A percentile compares a stretch with the other conserved stretches of the same genome.
These are phyloP conservation scores for Thermochaetoides thermophila DNA, from an alignment of 495 filamentous ascomycete species.

Conservation along the genomic window DNA sequence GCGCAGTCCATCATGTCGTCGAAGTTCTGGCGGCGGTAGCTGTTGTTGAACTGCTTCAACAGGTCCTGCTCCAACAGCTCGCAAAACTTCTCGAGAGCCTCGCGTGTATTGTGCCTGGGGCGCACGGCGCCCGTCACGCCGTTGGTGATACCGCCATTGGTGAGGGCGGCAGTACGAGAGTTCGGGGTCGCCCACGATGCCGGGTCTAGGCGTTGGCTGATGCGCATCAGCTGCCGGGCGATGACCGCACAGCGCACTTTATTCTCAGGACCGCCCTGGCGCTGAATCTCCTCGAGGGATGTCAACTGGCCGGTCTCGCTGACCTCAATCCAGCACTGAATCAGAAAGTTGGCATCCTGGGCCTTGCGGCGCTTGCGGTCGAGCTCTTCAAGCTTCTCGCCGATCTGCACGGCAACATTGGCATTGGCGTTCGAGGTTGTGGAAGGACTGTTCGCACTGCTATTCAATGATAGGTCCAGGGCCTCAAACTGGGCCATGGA, in stretches of 20 bases:
- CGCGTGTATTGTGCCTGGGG: conserved; percentile 57
- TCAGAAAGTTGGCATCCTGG: conserved; percentile 82
- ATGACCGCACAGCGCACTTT: conserved; percentile 84
- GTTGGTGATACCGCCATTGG: conserved; percentile 40
- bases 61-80: conserved; percentile 93
- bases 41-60: conserved; percentile 90
- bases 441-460: too few relatives aligned
- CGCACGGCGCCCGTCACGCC: conserved; percentile 25
- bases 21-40: conserved; percentile 83
- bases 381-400: conserved; percentile 81
- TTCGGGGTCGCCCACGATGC: conserved; percentile 59
- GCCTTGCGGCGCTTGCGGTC: conserved; percentile 83
- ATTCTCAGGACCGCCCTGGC: conserved; percentile 65
- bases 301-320: conserved; percentile 70
- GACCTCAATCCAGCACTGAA: conserved; percentile 91
- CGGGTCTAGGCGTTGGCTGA: conserved; percentile 71
- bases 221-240: conserved; percentile 72
- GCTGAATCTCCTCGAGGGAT: conserved; percentile 63
- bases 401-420: conserved; percentile 85
- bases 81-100: conserved; percentile 91
- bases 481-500: conserved; percentile 81
- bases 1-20: conserved; percentile 95
- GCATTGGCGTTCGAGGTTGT: conserved; percentile 21
- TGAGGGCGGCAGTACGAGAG: too few relatives aligned
- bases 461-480: conserved; percentile 65